Evolutionary conservation across 192 early-diverging fungal species (phyloP), one percentile per base, ranked within the genome.

Genomic region (Linnemannia hyalina): DNA sequence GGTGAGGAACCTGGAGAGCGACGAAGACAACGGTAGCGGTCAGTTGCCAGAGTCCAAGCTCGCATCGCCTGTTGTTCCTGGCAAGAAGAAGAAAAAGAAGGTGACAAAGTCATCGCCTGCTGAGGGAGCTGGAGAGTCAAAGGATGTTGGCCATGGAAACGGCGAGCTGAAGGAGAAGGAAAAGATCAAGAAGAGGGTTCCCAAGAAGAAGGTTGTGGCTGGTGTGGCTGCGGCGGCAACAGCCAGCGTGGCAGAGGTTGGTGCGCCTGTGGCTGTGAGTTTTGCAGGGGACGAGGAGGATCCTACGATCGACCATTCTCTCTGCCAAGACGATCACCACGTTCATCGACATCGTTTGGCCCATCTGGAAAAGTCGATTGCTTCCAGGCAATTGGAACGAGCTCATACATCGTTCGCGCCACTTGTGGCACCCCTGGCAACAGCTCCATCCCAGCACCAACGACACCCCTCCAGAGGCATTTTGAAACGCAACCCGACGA

Each of bases 81-180:
- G 5, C 46, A 80, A 74, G 52, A 85, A 85, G 70, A 85, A 85
- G 74, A 83, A 80, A 52, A 88, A 83, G 70, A 75, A 78, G 55
- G 47, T 44, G 42, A 22, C 72, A 41, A 82, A 49, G 69, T 6
- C 68, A 16, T 22, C 29, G 9, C 13, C 18, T 18, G 9, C 3
- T 13, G 32, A 52, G 26, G 47, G 6, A 32, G 18, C 0, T 16
- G 70, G 41, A 42, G 41, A 42, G 70, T 38, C 38, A 11, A 80
- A 20, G 52, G 42, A n/a, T 54, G 26, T 73, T 20, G 26, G 22
- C 6, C 73, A 73, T 35, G 70, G 78, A 74, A 77, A 76, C 73
- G 75, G 63, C 36, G 49, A 22, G 16, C 35, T 78, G 74, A 81
- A 54, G 41, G n/a, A 54, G 29, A 26, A 54, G 22, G 44, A 29